Conservation (phyloP, 2,329 filamentous ascomycete species). For the Tolypocladium pustulatum region DNA sequence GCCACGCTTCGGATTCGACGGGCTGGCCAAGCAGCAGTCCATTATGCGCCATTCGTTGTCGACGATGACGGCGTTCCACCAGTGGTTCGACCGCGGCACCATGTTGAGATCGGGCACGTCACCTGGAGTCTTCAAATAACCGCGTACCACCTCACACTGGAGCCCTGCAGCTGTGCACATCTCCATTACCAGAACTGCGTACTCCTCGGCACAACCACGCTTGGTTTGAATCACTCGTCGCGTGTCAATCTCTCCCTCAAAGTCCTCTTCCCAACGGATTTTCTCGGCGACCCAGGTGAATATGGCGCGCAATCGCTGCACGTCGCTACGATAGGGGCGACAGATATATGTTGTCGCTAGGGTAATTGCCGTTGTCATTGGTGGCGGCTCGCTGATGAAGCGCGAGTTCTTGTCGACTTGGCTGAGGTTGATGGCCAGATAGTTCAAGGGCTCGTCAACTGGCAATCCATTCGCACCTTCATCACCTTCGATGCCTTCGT, state of each 20-base stretch:
- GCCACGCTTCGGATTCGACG: conserved; percentile 72
- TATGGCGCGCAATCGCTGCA: conserved; percentile 85
- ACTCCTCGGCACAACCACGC: conserved; percentile 79
- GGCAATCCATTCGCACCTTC: conserved; percentile 79
- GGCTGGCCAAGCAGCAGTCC: conserved; percentile 84
- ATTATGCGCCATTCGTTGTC: conserved; percentile 96
- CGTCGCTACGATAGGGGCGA: conserved; percentile 85
- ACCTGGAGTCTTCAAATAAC: conserved; percentile 84
- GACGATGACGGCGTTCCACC: conserved; percentile 91
- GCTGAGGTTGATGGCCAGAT: conserved; percentile 65
- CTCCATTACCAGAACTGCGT: conserved; percentile 76
- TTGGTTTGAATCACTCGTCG: conserved; percentile 74
- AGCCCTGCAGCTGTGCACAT: conserved; percentile 91
- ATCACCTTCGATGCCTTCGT: conserved; percentile 77
- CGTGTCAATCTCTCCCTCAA: conserved; percentile 75
- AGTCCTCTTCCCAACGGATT: conserved; percentile 90
- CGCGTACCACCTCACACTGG: conserved; percentile 75
- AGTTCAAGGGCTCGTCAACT: conserved; percentile 74
- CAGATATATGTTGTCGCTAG: conserved; percentile 89
- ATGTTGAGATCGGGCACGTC: conserved; percentile 72
- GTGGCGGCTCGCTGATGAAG: conserved; percentile 75
- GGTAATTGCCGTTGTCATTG: conserved; percentile 69
- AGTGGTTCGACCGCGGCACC: conserved; percentile 85
- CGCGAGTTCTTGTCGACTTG: conserved; percentile 94
- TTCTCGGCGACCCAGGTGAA: conserved; percentile 98